Evolutionary conservation across 2,329 filamentous ascomycete genomes (phyloP).

Genomic region (Coniochaeta pulveracea): DNA sequence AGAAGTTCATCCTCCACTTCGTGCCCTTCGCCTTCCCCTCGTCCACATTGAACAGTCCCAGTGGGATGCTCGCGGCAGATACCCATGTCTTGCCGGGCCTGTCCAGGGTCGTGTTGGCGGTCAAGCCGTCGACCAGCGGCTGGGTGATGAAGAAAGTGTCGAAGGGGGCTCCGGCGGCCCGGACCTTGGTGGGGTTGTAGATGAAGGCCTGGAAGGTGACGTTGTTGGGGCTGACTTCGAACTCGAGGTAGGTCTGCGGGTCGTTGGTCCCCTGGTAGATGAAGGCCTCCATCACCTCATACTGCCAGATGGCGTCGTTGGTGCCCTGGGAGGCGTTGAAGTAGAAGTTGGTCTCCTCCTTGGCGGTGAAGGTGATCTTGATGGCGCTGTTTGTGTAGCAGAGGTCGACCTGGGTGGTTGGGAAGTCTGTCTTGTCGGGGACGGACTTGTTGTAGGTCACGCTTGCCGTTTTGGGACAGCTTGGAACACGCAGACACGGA

Average conservation of each 20-base stretch:
- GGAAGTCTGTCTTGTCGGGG: conserved; percentile 27
- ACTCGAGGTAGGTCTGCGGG: conserved; percentile 37
- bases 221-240: conserved; percentile 39
- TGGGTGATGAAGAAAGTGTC: conserved; percentile 29
- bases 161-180: conserved; percentile 26
- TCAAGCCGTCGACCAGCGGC: conserved; percentile 28
- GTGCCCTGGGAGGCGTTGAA: conserved; percentile 28
- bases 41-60: conserved; percentile 38
- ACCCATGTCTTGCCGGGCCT: conserved; percentile 24
- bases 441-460: conserved; percentile 28
- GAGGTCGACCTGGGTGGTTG: conserved; percentile 30
- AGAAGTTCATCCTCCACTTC: conserved; percentile 40
- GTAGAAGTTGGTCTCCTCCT: conserved; percentile 33
- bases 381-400: conserved; percentile 31
- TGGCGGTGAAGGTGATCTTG: conserved; percentile 29
- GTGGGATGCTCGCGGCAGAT: conserved; percentile 28
- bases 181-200: conserved; percentile 36
- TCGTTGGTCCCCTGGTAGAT: conserved; percentile 31
- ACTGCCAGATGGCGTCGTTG: conserved; percentile 35
- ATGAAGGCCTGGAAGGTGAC: conserved; percentile 38
- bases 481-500: conserved; percentile 22
- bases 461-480: conserved; percentile 23
- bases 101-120: conserved; percentile 26
- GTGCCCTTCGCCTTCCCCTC: conserved; percentile 28
- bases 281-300: conserved; percentile 40